These are phyloP conservation scores for Fusarium decemcellulare DNA, from an alignment of 2,329 filamentous ascomycete genomes.

Conservation along the genomic window DNA sequence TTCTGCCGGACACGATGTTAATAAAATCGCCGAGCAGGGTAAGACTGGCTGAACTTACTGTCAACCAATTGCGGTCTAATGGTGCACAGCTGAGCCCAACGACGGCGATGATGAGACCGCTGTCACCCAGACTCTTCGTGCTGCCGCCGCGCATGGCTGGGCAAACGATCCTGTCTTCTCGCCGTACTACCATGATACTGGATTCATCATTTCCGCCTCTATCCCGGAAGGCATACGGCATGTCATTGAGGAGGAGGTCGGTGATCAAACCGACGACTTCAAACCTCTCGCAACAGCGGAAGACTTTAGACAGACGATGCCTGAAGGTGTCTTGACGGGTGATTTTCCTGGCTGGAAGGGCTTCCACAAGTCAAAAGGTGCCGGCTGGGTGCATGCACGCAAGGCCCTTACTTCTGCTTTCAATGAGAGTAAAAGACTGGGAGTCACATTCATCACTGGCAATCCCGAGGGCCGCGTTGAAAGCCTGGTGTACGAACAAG, in stretches of 20 bases:
- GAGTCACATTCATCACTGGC: slow-evolving; percentile 29
- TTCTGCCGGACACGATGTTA: slow-evolving; percentile 35
- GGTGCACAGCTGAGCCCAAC: background rate
- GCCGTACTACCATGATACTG: slow-evolving; percentile 27
- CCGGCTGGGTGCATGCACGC: slow-evolving; percentile 35
- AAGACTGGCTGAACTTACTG: background rate
- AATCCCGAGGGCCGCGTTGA: slow-evolving; percentile 9
- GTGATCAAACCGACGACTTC: slow-evolving; percentile 22
- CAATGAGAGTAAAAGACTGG: slow-evolving; percentile 24
- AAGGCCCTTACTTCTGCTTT: slow-evolving; percentile 32
- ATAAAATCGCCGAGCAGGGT: slow-evolving; percentile 31
- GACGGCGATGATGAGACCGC: slow-evolving; percentile 14
- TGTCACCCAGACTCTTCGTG: slow-evolving; percentile 11
- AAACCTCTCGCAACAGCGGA: slow-evolving; percentile 19
- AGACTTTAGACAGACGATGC: slow-evolving; percentile 33
- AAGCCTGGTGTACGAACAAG: slow-evolving; percentile 4
- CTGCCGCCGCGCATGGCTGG: slow-evolving; percentile 29
- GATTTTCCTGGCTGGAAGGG: slow-evolving; percentile 29
- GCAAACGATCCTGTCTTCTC: slow-evolving; percentile 26
- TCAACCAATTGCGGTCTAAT: background rate
- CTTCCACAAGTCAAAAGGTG: slow-evolving; percentile 25
- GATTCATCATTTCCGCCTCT: slow-evolving; percentile 26
- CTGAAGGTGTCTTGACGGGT: slow-evolving; percentile 21
- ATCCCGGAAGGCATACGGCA: slow-evolving; percentile 22
- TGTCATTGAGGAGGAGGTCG: slow-evolving; percentile 25